Conservation (phyloP, 2,329 filamentous ascomycete species). For the Aspergillus intermedius region DNA sequence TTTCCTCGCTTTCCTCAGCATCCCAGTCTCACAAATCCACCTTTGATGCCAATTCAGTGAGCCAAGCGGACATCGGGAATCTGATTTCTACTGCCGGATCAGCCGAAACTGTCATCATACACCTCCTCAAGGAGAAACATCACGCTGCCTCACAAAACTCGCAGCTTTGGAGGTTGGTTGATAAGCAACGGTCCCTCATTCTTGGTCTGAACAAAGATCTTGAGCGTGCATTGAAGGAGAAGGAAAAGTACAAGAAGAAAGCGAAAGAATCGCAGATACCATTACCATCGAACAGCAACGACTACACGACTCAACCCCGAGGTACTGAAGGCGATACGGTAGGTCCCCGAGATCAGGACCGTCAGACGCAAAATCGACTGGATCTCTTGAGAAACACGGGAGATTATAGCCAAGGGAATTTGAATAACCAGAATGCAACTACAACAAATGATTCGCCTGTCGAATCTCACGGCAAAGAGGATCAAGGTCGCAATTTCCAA, state of each 20-base stretch:
- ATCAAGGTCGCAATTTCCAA: neutral
- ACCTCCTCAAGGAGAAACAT: slow-evolving; percentile 85
- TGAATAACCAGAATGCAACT: slow-evolving; percentile 4
- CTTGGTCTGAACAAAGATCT: slow-evolving; percentile 90
- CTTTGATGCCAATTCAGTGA: slow-evolving; percentile 51
- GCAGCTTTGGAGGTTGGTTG: slow-evolving; percentile 90
- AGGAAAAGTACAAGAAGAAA: slow-evolving; percentile 87
- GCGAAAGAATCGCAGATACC: slow-evolving; percentile 65
- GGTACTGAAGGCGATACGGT: slow-evolving; percentile 5
- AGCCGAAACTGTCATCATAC: slow-evolving; percentile 79
- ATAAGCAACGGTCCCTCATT: slow-evolving; percentile 93
- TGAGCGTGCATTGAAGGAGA: slow-evolving; percentile 84
- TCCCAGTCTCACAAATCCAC: slow-evolving; percentile 55
- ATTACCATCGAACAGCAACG: slow-evolving; percentile 31
- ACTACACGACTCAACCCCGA: slow-evolving; percentile 9
- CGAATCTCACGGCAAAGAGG: neutral
- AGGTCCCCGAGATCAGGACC: neutral
- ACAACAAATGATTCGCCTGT: slow-evolving; percentile 2
- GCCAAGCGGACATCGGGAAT: slow-evolving; percentile 66
- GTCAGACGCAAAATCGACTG: slow-evolving; percentile 1
- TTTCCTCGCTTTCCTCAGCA: slow-evolving; percentile 64
- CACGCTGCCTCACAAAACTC: slow-evolving; percentile 81
- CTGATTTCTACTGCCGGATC: slow-evolving; percentile 81
- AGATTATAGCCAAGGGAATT: neutral
- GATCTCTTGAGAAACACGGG: neutral